Evolutionary conservation across 768 basidiomycete species (phyloP).

Genomic region (Lactifluus pinguis): DNA sequence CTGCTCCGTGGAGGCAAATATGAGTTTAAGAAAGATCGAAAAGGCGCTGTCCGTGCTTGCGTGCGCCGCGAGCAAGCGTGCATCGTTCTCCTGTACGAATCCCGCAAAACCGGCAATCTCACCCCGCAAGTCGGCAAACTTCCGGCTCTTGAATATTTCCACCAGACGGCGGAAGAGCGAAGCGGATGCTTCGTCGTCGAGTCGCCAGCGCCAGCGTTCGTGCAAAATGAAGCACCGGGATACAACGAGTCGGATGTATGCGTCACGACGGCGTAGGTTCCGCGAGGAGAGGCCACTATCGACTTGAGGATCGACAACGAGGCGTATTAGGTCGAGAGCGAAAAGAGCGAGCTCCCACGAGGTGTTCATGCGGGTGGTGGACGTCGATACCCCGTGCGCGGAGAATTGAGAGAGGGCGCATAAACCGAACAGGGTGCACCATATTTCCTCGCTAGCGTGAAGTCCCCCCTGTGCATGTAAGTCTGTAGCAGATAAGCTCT

Average conservation of each 20-base stretch:
- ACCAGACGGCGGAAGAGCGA: slow-evolving; percentile 54
- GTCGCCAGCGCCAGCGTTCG: slow-evolving; percentile 68
- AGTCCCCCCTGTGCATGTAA: slow-evolving; percentile 25
- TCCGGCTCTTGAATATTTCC: slow-evolving; percentile 67
- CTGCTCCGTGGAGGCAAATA: slow-evolving; percentile 51
- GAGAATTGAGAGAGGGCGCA: slow-evolving; percentile 78
- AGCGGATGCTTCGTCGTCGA: slow-evolving; percentile 45
- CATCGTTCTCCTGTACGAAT: slow-evolving; percentile 53
- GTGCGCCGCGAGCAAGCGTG: slow-evolving; percentile 41
- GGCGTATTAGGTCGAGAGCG: slow-evolving; percentile 51
- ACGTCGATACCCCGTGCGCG: slow-evolving; percentile 36
- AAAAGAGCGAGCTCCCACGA: slow-evolving; percentile 58
- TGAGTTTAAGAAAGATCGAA: slow-evolving; percentile 71
- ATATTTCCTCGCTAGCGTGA: slow-evolving; percentile 56
- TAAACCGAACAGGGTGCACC: slow-evolving; percentile 60
- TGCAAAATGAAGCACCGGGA: slow-evolving; percentile 67
- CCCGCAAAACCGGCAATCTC: slow-evolving; percentile 58
- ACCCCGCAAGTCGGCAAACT: slow-evolving; percentile 60
- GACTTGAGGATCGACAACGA: slow-evolving; percentile 38
- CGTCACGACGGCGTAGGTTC: slow-evolving; percentile 48
- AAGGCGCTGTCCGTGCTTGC: slow-evolving; percentile 62
- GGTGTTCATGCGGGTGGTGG: slow-evolving; percentile 35
- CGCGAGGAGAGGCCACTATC: slow-evolving; percentile 33
- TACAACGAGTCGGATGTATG: slow-evolving; percentile 60
- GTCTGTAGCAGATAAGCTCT: slow-evolving; percentile 25